phyloP scores from a whole-genome alignment of 78 protist genomes.

The Bigelowiella natans region DNA sequence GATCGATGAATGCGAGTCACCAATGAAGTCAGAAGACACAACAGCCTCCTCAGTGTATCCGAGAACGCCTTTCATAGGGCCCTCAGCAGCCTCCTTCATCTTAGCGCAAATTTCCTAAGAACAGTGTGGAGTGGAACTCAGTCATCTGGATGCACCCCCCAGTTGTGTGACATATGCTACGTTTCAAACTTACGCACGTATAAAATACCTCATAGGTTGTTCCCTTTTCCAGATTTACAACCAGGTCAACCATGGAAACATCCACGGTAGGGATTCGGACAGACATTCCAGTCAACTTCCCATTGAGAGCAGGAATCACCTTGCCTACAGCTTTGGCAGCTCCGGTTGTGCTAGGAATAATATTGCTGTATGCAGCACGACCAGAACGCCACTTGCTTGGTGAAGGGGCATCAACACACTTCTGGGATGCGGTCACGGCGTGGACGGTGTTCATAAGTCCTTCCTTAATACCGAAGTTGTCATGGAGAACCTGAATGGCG shows the following conservation, averaged over 20 bases:
- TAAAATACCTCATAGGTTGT: conserved; percentile 51
- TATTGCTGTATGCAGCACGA: conserved; percentile 82
- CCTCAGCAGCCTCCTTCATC: conserved; percentile 67
- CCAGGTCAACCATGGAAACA: conserved; percentile 79
- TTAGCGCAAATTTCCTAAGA: not conserved
- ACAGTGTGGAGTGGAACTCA: not conserved
- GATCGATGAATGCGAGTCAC: conserved; percentile 82
- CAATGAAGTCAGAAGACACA: conserved; percentile 86
- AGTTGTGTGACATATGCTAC: conserved; percentile 69
- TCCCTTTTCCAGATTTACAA: conserved; percentile 58
- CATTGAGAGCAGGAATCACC: conserved; percentile 77
- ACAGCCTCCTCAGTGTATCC: conserved; percentile 92
- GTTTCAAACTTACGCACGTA: conserved; percentile 63
- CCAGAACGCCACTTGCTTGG: conserved; percentile 90
- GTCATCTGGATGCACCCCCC: not conserved
- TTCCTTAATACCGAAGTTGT: conserved; percentile 82
- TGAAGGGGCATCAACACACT: conserved; percentile 90
- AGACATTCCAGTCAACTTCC: conserved; percentile 98
- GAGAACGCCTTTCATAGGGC: conserved; percentile 83
- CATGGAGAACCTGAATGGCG: conserved; percentile 73
- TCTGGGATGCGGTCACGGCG: conserved; percentile 98
- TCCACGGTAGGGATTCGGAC: conserved; percentile 97
- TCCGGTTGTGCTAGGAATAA: conserved; percentile 98
- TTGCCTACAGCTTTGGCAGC: conserved; percentile 89
- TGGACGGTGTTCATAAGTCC: conserved; percentile 99